phyloP scores from a whole-genome alignment of 2,329 filamentous ascomycete species.

The Diaporthe velutina region DNA sequence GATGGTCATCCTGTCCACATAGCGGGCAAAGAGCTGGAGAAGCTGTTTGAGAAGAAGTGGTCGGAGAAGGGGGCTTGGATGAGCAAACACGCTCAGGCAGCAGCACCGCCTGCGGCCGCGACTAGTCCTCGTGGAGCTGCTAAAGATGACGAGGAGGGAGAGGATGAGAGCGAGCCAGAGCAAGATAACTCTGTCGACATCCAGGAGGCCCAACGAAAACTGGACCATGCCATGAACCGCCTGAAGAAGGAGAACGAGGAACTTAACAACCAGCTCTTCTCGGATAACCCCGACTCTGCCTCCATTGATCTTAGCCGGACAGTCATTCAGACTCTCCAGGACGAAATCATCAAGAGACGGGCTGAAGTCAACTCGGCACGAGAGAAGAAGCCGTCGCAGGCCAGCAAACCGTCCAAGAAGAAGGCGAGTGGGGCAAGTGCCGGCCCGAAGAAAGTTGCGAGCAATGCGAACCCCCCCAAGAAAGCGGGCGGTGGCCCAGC shows the following conservation, averaged over 20 bases:
- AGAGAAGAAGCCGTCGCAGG: slow-evolving; percentile 68
- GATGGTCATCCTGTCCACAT: slow-evolving; percentile 79
- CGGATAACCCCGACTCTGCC: slow-evolving; percentile 63
- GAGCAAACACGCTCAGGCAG: slow-evolving; percentile 73
- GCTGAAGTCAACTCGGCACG: slow-evolving; percentile 68
- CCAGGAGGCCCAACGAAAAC: slow-evolving; percentile 59
- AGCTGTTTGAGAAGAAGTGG: slow-evolving; percentile 82
- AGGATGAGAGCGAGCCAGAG: slow-evolving; percentile 74
- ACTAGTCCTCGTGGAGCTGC: slow-evolving; percentile 75
- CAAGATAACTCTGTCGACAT: slow-evolving; percentile 53
- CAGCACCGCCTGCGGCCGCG: slow-evolving; percentile 59
- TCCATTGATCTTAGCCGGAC: slow-evolving; percentile 70
- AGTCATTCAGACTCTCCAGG: slow-evolving; percentile 75
- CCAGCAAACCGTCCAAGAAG: slow-evolving; percentile 67
- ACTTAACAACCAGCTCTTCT: slow-evolving; percentile 65
- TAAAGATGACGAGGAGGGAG: slow-evolving; percentile 80
- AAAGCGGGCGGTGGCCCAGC: slow-evolving; percentile 48
- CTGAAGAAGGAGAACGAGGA: slow-evolving; percentile 70
- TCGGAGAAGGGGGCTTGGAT: slow-evolving; percentile 85
- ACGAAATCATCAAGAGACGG: slow-evolving; percentile 81
- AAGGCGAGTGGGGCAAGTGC: slow-evolving; percentile 48
- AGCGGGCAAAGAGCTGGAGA: slow-evolving; percentile 79
- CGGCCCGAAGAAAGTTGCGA: slow-evolving; percentile 57
- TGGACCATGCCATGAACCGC: slow-evolving; percentile 65
- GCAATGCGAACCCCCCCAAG: slow-evolving; percentile 51